Base-by-base conservation (phyloP, 371 early-diverging fungal species). In the Smittium culicis region DNA sequence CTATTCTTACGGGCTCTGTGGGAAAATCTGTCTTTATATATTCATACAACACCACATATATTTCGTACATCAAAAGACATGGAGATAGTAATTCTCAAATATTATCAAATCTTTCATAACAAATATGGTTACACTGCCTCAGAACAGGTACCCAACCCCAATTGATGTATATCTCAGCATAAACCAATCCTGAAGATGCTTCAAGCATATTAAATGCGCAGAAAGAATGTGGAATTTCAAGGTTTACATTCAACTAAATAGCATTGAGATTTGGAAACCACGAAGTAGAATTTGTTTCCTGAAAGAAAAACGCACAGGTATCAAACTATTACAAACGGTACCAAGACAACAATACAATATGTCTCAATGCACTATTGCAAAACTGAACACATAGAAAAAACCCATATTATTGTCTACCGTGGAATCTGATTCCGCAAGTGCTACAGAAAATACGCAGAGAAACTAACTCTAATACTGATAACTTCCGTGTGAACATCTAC, bases 231-330 rank as follows among this genome's bases (percentile, higher is more conserved):
- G 17, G 17, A 32, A 70, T 70, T 25, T 57, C 67, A 1, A 57
- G 24, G 5, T 34, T 16, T 14, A 31, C 34, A 29, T 70, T 70
- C 57, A 20, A 30, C 2, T 29, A 29, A 3, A 55, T 56, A 0
- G 28, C 58, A 0, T n/a, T 34, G 35, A 2, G 31, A 1, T 34
- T 70, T 25, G 67, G 65, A 11, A 34, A 2, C 1, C n/a, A 67
- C 33, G 29, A 28, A 2, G 64, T 79, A 17, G 77, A 79, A 56
- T 70, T 69, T n/a, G 77, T 79, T 61, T 75, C 75, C 3, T 35
- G 72, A 0, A 25, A 67, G 27, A 66, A 58, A 31, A 69, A 29
- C 61, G 69, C 34, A 66, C 5, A 63, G n/a, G 5, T 71, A 3
- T 29, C 29, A 34, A 2, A 16, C 24, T 77, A 34, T 35, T 74